phyloP scores from a whole-genome alignment of 192 early-diverging fungal species.

The Podila horticola region DNA sequence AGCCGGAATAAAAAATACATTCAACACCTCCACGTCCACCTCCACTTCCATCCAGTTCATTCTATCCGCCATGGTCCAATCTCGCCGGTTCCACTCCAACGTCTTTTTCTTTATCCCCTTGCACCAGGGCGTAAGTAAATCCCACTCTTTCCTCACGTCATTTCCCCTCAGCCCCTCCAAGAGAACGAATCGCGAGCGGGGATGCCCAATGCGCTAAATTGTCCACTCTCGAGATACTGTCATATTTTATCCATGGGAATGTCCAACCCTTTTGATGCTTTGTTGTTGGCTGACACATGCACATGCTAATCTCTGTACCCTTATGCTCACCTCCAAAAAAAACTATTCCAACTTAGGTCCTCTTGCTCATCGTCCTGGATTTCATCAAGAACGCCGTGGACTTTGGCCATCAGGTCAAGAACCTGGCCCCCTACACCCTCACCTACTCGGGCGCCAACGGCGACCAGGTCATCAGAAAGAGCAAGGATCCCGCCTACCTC shows the following conservation, averaged over 20 bases:
- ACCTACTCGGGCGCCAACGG: conserved; percentile 5
- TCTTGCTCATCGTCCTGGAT: conserved; percentile 31
- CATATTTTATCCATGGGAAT: too few species aligned
- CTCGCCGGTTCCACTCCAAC: conserved; percentile 45
- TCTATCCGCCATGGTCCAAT: conserved; percentile 22
- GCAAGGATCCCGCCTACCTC: conserved; percentile 32
- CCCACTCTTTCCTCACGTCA: neutral
- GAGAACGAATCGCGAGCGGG: neutral
- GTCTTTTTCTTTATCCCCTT: conserved; percentile 41
- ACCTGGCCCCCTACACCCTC: neutral
- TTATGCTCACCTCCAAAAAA: neutral
- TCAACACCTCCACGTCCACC: neutral
- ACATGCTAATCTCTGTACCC: neutral
- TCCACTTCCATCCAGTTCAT: neutral
- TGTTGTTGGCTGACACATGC: too few species aligned
- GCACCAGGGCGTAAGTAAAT: conserved; percentile 41
- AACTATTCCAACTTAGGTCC: conserved; percentile 15
- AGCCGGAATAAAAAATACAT: too few species aligned
- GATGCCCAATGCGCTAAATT: neutral
- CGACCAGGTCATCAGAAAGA: neutral
- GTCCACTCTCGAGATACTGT: neutral
- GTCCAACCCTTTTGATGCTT: too few species aligned
- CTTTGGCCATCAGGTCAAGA: conserved; percentile 19
- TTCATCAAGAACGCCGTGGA: conserved; percentile 36
- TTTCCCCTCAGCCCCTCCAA: neutral